These are phyloP conservation scores for Discostella stelligera DNA, from an alignment of 352 stramenopile species.

Conservation along the genomic window DNA sequence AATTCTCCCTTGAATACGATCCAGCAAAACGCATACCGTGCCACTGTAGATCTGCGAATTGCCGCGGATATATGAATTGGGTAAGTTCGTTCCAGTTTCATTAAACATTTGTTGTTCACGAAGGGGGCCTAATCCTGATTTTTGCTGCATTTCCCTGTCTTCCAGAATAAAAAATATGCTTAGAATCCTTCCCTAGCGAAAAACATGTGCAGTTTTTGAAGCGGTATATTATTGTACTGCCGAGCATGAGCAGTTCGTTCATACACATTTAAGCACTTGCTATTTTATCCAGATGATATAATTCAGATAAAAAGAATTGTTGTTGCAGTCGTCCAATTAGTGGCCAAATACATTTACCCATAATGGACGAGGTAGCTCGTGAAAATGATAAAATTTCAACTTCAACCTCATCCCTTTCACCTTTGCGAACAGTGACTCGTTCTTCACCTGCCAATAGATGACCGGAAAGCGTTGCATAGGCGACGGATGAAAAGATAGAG, in stretches of 20 bases:
- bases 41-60: constrained; percentile 70
- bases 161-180: constrained; percentile 39
- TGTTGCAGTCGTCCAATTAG: constrained; percentile 66
- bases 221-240: too few species aligned
- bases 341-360: constrained; percentile 58
- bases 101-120: neutral
- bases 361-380: constrained; percentile 35
- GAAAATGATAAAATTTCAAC: constrained; percentile 74
- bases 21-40: constrained; percentile 72
- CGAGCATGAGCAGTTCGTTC: neutral
- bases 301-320: constrained; percentile 67
- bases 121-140: neutral
- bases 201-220: too few species aligned
- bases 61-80: constrained; percentile 82
- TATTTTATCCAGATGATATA: constrained; percentile 50
- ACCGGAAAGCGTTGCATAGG: constrained; percentile 65
- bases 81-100: constrained; percentile 28
- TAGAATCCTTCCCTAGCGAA: neutral
- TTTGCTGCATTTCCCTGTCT: constrained; percentile 1
- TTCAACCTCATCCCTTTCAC: constrained; percentile 51
- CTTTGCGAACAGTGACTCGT: constrained; percentile 58
- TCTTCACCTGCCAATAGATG: constrained; percentile 73
- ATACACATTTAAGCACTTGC: constrained; percentile 12
- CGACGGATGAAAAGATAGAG: constrained; percentile 49
- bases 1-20: constrained; percentile 84